Percentiles rank a stretch among this genome's conserved stretches.
Evolutionary conservation across 2,329 filamentous ascomycete genomes (phyloP).

Genomic region (Fusarium scirpi): DNA sequence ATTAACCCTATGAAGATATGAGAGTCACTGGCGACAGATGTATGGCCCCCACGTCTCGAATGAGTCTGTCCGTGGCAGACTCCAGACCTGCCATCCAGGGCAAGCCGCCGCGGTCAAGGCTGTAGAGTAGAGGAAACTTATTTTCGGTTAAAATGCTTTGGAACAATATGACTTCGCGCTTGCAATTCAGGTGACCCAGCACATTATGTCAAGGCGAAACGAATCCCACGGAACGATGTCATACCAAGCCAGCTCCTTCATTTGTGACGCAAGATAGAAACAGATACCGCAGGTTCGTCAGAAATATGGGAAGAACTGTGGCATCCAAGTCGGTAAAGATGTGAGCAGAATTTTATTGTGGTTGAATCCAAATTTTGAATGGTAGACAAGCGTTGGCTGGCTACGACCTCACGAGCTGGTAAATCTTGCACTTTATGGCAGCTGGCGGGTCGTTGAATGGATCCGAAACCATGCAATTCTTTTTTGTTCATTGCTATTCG

Average conservation of each 20-base stretch:
- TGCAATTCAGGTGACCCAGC: background rate
- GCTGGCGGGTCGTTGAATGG: conserved; percentile 41
- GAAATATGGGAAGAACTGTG: background rate
- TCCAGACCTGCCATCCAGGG: background rate
- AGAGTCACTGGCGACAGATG: background rate
- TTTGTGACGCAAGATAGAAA: background rate
- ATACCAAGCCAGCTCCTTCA: background rate
- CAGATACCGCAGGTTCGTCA: background rate
- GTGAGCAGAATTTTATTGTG: background rate
- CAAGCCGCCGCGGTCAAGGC: background rate
- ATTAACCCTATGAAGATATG: background rate
- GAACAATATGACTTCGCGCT: background rate
- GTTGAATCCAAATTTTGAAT: background rate
- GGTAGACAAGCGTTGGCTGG: conserved; percentile 20
- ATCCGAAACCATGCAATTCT: conserved; percentile 54
- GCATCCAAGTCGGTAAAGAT: background rate
- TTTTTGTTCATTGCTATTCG: conserved; percentile 59
- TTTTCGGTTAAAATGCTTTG: background rate
- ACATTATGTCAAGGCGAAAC: background rate
- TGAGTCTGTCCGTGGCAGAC: background rate
- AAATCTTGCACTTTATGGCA: conserved; percentile 1
- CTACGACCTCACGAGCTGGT: conserved; percentile 19
- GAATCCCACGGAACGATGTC: background rate
- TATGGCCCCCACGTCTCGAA: background rate
- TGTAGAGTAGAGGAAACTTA: background rate